Evolutionary conservation across 805 yeast species (phyloP), one percentile per base, ranked within the genome.

Genomic region (Metschnikowia arizonensis): DNA sequence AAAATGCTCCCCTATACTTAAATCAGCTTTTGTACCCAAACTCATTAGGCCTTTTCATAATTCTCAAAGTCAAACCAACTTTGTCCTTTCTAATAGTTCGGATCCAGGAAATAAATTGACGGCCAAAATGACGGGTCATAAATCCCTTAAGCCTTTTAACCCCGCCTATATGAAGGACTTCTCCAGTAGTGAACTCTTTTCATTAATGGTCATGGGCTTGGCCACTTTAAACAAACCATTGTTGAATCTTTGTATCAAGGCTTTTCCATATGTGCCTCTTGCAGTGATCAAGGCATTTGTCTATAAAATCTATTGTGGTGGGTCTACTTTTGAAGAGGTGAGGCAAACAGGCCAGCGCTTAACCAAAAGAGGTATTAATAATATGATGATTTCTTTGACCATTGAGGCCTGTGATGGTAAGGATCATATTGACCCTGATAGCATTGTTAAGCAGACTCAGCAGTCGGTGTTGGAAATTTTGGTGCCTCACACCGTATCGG

Each of bases 351-450:
- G 95, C 43, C 68, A 73, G 45, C 71, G 79, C 47, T 73, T 90
- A 53, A 72, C 79, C 44, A 63, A 75, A 42, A 75, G 95, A 49
- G 95, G 96, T 8, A 85, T 89, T 59, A 80, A 86, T 54, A 91
- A 90, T 71, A 88, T 90, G 95, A 88, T 90, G 96, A 71, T 90
- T n/a, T 84, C 95, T 1, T 79, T 88, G 62, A 88, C 97, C 12
- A 89, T 90, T 42, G 98, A 90, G 66, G 96, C 93, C 45, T 83
- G 97, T 44, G 87, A 87, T 52, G 96, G 96, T 31, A 77, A 77
- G 47, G 76, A 78, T 59, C 71, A 78, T 63, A 70, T 79, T 33
- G 82, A 79, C 63, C 80, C 83, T 30, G 59, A 74, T 33, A 72
- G 70, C 50, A 84, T 86, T 48, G 79, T 85, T 30, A 56, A 64